Base-by-base conservation (phyloP, 2,329 filamentous ascomycete genomes). In the Zopfia rhizophila region DNA sequence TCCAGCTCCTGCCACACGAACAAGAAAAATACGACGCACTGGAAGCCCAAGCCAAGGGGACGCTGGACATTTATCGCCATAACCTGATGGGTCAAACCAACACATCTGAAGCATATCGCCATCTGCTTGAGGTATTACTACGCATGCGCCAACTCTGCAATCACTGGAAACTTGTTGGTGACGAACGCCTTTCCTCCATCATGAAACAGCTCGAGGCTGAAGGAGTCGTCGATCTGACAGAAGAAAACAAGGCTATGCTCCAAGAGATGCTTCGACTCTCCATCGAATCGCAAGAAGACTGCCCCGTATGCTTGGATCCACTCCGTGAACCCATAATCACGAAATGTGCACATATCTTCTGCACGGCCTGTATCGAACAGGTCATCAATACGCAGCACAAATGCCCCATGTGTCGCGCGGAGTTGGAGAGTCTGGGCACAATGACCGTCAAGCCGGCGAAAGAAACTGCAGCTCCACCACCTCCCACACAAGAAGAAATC, bases 71-170 rank as follows among this genome's bases (percentile, higher is more conserved):
- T 7, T 88, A 82, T 68, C 81, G 83, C 50, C 54, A 76, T 61
- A 57, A 73, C 66, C 32, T 74, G 62, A 55, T 53, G 5, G 57
- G 75, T 68, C 11, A 70, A 59, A 61, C 69, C 53, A 73, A 28
- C 70, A 78, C 58, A 68, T 63, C 66, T 12, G 65, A 68, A 11
- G 64, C 66, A 0, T 95, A 94, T 64, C 85, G 88, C 7, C 83
- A 87, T 60, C 79, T 96, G 1, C 80, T 96, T 8, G 91, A 96
- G 70, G 83, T 91, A 12, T 79, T 96, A 4, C 82, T 96, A 5
- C 86, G 92, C 10, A 82, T 96, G 56, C 84, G 92, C 13, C 91
- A 96, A 72, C 82, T 89, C 67, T 96, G 91, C 72, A 91, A 93
- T 55, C 91, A 96, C 67, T 95, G 90, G 90, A 86, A 87, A 7